Evolutionary conservation across 441 rosid genomes (phyloP).

Genomic region (Syzygium syzygioides): DNA sequence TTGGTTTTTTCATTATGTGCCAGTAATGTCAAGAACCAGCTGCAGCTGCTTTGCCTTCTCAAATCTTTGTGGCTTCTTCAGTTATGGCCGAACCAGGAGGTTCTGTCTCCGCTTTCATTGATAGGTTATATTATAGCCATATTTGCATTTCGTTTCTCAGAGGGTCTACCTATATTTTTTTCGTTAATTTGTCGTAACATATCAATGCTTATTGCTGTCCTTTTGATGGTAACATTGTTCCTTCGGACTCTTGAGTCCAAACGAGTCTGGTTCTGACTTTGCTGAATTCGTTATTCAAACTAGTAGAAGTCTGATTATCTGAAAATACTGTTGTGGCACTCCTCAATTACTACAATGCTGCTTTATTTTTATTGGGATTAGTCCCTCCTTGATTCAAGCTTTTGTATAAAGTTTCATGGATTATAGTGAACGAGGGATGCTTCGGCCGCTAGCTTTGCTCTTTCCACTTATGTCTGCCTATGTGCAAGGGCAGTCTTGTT

Average conservation of each 20-base stretch:
- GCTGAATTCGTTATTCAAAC: neutral
- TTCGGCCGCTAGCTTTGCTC: neutral
- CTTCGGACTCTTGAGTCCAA: neutral
- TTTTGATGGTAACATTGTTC: neutral
- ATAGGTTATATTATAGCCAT: neutral
- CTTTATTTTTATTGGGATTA: neutral
- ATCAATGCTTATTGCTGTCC: neutral
- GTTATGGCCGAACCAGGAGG: neutral
- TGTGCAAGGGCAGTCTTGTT: neutral
- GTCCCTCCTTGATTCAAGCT: neutral
- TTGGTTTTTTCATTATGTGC: neutral
- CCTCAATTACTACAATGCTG: neutral
- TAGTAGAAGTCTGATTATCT: neutral
- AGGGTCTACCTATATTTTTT: neutral
- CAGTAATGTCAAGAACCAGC: neutral
- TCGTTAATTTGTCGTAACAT: neutral
- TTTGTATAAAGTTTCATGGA: neutral
- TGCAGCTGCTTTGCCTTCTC: neutral
- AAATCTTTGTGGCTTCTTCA: neutral
- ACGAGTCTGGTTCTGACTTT: neutral
- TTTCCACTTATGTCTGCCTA: neutral
- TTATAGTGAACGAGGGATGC: neutral
- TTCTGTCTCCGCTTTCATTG: neutral
- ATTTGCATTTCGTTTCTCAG: neutral
- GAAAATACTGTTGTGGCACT: neutral